Conservation (phyloP, 352 stramenopile species). For the Pythium rishiriense region DNA sequence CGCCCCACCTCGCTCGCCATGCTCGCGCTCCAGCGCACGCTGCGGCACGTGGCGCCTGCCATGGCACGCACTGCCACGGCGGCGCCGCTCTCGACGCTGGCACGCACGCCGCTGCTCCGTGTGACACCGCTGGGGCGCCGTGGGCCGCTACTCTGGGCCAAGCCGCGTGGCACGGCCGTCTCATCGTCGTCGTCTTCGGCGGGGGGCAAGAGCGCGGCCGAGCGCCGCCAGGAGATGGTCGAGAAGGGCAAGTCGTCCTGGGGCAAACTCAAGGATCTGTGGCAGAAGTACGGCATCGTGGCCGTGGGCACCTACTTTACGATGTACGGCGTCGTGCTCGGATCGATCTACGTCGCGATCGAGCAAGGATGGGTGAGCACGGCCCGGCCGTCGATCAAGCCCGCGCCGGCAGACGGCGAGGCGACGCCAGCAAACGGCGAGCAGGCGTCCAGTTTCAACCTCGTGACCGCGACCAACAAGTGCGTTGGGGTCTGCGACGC, state of each 20-base stretch:
- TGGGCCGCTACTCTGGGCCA: constrained; percentile 15
- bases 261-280: constrained; percentile 73
- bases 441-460: constrained; percentile 49
- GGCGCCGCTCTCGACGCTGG: constrained; percentile 13
- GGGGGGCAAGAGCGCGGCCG: constrained; percentile 20
- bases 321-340: constrained; percentile 75
- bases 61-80: not conserved
- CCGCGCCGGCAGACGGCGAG: constrained; percentile 33
- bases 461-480: constrained; percentile 84
- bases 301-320: constrained; percentile 82
- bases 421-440: not conserved
- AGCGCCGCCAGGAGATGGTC: constrained; percentile 34
- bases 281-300: constrained; percentile 82
- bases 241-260: constrained; percentile 47
- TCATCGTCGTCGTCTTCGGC: constrained; percentile 23
- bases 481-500: too few relatives aligned
- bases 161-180: constrained; percentile 14
- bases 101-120: not conserved
- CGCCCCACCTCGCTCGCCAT: constrained; percentile 5
- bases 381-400: constrained; percentile 31
- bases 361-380: constrained; percentile 77
- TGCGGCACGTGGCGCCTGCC: constrained; percentile 10
- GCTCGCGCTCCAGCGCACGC: constrained; percentile 20
- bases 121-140: constrained; percentile 9
- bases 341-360: constrained; percentile 83